Conservation (phyloP, 1,284 basidiomycete species). For the Puccinia polysora region DNA sequence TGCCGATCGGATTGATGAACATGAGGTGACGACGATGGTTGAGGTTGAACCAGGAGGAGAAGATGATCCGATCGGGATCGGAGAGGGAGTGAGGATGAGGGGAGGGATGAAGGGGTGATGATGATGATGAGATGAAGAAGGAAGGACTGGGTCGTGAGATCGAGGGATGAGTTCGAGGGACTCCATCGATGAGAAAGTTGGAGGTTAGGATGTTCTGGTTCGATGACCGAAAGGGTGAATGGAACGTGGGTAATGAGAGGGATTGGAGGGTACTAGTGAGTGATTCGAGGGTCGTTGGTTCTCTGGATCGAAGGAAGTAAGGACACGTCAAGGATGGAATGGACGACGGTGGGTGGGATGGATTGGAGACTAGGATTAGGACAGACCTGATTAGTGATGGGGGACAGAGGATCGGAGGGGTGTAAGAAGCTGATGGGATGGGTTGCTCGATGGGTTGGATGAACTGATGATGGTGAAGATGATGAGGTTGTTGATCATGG, state of each 20-base stretch:
- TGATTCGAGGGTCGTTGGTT: conserved; percentile 29
- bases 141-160: not conserved
- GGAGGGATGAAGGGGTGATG: not conserved
- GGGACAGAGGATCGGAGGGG: conserved; percentile 3
- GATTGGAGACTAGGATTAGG: too few species aligned
- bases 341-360: not conserved
- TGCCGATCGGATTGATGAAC: not conserved
- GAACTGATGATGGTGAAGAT: not conserved
- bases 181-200: not conserved
- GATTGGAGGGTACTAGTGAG: conserved; percentile 34
- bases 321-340: not conserved
- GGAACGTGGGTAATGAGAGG: conserved; percentile 8
- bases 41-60: conserved; percentile 24
- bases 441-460: not conserved
- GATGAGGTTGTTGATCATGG: too few species aligned
- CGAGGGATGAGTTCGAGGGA: not conserved
- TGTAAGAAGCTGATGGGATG: too few species aligned
- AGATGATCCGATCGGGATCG: conserved; percentile 2
- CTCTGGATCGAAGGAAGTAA: conserved; percentile 2
- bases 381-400: conserved; percentile 21
- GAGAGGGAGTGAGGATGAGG: not conserved
- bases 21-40: conserved; percentile 16
- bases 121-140: not conserved
- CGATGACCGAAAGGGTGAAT: conserved; percentile 16
- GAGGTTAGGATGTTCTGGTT: not conserved